phyloP scores from a whole-genome alignment of 345 rosid species.

The Rubroshorea leprosula region DNA sequence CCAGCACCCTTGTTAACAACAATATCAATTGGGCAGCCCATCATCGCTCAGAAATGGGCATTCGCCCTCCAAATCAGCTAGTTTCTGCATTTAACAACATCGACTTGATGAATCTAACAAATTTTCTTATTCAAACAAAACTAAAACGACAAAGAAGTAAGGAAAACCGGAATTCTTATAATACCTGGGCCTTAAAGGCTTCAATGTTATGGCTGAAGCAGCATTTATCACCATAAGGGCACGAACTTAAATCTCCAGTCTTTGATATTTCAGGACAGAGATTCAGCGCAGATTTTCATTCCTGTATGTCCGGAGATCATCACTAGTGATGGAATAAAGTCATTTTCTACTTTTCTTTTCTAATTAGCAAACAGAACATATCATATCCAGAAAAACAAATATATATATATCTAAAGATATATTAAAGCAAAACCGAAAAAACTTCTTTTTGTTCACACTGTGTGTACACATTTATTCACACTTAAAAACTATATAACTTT shows the following conservation, averaged over 20 bases:
- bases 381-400: not conserved
- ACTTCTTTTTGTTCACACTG: too few species aligned
- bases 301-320: conserved; percentile 25
- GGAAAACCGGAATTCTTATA: not conserved
- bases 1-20: conserved; percentile 96
- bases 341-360: not conserved
- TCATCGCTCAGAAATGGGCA: conserved; percentile 78
- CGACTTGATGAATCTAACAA: not conserved
- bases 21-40: conserved; percentile 96
- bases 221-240: conserved; percentile 62
- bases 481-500: too few species aligned
- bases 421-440: too few species aligned
- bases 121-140: not conserved
- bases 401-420: too few species aligned
- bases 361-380: not conserved
- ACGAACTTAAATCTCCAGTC: conserved; percentile 55
- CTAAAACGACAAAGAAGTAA: not conserved
- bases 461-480: too few species aligned
- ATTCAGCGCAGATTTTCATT: conserved; percentile 47
- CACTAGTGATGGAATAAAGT: not conserved
- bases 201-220: conserved; percentile 80
- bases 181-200: conserved; percentile 72
- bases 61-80: conserved; percentile 78
- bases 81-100: conserved; percentile 52
- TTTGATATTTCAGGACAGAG: conserved; percentile 71